These are phyloP conservation scores for Fusarium compactum DNA, from an alignment of 2,329 filamentous ascomycete species.

Conservation along the genomic window DNA sequence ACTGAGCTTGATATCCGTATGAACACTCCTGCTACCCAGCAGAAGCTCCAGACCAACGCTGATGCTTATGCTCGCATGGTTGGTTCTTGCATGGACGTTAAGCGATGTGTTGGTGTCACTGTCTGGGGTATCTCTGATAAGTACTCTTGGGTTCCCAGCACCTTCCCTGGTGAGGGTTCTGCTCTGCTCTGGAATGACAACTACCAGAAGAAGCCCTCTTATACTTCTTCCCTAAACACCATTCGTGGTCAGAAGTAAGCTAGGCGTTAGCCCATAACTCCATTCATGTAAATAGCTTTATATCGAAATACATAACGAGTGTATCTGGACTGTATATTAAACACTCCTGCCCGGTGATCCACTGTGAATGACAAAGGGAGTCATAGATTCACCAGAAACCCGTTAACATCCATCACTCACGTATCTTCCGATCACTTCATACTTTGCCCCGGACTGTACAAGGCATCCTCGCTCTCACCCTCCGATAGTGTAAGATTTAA, in stretches of 20 bases:
- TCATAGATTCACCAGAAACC: no score
- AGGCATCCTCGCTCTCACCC: no score
- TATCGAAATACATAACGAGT: no score
- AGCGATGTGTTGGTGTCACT: slow-evolving; percentile 23
- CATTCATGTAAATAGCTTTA: background rate
- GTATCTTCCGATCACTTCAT: no score
- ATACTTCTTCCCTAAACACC: slow-evolving; percentile 18
- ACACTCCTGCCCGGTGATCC: no score
- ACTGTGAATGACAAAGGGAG: no score
- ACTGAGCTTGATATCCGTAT: slow-evolving; percentile 20
- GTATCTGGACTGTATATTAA: no score
- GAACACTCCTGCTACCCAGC: slow-evolving; percentile 10
- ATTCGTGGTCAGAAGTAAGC: background rate
- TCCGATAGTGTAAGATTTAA: no score
- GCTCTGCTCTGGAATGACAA: slow-evolving; percentile 20
- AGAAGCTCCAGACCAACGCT: slow-evolving; percentile 20
- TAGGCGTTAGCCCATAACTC: rapidly evolving
- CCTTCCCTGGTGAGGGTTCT: slow-evolving; percentile 14
- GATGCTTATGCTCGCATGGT: slow-evolving; percentile 16
- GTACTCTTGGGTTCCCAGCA: slow-evolving; percentile 18
- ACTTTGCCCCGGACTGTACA: no score
- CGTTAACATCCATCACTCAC: no score
- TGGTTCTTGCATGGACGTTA: slow-evolving; percentile 22
- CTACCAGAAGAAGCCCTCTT: slow-evolving; percentile 25
- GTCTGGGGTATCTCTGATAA: slow-evolving; percentile 28